Evolutionary conservation across 2,329 filamentous ascomycete genomes (phyloP).

Genomic region (Ceratocystis ficicola): DNA sequence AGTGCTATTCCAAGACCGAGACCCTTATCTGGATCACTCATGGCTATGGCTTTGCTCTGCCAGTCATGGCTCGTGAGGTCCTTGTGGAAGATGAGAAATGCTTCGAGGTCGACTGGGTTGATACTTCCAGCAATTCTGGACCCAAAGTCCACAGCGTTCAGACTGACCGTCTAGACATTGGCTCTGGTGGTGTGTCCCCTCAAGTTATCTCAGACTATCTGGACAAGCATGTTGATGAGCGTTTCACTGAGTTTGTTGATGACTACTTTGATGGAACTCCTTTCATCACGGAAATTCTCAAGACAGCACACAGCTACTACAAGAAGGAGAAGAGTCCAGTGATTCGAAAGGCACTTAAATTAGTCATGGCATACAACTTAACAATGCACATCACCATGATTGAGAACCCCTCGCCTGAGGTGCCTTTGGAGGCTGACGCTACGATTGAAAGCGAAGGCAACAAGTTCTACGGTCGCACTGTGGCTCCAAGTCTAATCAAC

Average conservation of each 20-base stretch:
- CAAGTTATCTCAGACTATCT: slow-evolving; percentile 80
- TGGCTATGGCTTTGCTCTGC: slow-evolving; percentile 85
- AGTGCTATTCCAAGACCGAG: slow-evolving; percentile 60
- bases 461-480: slow-evolving; percentile 77
- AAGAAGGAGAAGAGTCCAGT: slow-evolving; percentile 76
- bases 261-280: slow-evolving; percentile 93
- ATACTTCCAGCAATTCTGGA: slow-evolving; percentile 41
- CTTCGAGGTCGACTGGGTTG: slow-evolving; percentile 88
- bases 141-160: slow-evolving; percentile 73
- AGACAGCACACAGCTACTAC: slow-evolving; percentile 91
- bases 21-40: slow-evolving; percentile 83
- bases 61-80: slow-evolving; percentile 86
- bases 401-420: slow-evolving; percentile 71
- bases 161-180: slow-evolving; percentile 80
- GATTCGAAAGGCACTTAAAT: slow-evolving; percentile 88
- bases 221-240: slow-evolving; percentile 84
- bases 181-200: slow-evolving; percentile 73
- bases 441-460: slow-evolving; percentile 77
- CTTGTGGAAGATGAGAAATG: slow-evolving; percentile 85
- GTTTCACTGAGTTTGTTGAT: slow-evolving; percentile 86
- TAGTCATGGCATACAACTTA: slow-evolving; percentile 89
- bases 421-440: slow-evolving; percentile 52
- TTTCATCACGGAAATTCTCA: slow-evolving; percentile 90
- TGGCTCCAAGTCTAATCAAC: slow-evolving; percentile 97
- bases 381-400: slow-evolving; percentile 92